Evolutionary conservation across 352 stramenopile genomes (phyloP).

Genomic region (Aphanomyces invadans): DNA sequence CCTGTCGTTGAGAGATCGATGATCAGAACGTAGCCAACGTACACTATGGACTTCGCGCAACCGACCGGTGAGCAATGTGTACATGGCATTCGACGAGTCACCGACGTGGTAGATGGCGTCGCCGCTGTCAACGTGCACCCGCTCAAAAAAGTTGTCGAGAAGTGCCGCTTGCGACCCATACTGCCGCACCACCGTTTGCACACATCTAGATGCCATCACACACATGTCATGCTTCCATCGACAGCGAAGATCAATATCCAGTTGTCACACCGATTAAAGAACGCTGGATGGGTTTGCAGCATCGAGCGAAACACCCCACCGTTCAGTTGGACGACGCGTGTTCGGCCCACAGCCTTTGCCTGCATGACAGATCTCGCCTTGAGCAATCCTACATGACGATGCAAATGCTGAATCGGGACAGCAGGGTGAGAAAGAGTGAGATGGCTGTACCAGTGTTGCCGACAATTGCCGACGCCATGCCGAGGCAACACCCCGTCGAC

Average conservation of each 20-base stretch:
- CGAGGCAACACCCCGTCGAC: slow-evolving; percentile 54
- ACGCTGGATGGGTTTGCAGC: slow-evolving; percentile 45
- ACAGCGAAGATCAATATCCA: too few species aligned
- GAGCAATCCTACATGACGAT: slow-evolving; percentile 44
- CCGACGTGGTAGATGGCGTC: slow-evolving; percentile 72
- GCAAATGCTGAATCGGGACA: slow-evolving; percentile 32
- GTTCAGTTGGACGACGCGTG: slow-evolving; percentile 16
- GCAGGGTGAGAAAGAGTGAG: too few species aligned
- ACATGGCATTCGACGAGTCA: slow-evolving; percentile 70
- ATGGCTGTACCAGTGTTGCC: slow-evolving; percentile 26
- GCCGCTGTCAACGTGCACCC: slow-evolving; percentile 72
- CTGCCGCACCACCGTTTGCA: slow-evolving; percentile 56
- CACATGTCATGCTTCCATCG: too few species aligned
- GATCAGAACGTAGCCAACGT: slow-evolving; percentile 43
- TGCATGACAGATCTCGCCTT: slow-evolving; percentile 11
- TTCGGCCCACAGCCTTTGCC: slow-evolving; percentile 3
- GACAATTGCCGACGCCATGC: slow-evolving; percentile 53
- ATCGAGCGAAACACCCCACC: slow-evolving; percentile 25
- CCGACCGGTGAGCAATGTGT: slow-evolving; percentile 69
- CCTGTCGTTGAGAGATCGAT: too few species aligned
- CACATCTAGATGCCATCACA: slow-evolving; percentile 29
- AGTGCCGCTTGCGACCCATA: slow-evolving; percentile 65
- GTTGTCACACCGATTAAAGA: slow-evolving; percentile 51
- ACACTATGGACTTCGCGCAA: slow-evolving; percentile 60
- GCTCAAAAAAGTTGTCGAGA: slow-evolving; percentile 74